phyloP scores from a whole-genome alignment of 2,329 filamentous ascomycete genomes.

The Massarina eburnea region DNA sequence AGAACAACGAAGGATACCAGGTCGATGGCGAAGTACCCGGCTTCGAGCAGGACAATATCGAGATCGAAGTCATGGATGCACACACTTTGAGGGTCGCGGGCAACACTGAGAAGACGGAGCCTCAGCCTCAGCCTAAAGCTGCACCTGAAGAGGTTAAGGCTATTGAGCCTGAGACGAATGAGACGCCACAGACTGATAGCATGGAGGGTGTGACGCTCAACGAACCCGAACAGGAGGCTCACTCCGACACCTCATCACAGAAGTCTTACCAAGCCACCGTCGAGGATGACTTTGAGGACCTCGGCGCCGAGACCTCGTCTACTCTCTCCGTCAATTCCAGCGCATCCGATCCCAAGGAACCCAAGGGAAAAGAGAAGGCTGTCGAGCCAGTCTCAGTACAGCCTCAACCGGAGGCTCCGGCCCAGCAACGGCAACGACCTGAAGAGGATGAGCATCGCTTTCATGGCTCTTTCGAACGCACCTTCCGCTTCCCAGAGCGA shows the following conservation, averaged over 20 bases:
- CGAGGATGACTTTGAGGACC: constrained; percentile 41
- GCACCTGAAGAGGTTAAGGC: constrained; percentile 7
- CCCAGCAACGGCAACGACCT: constrained; percentile 12
- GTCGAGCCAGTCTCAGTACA: constrained; percentile 18
- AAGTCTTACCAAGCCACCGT: constrained; percentile 41
- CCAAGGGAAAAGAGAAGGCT: constrained; percentile 33
- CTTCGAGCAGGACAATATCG: constrained; percentile 39
- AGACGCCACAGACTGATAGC: constrained; percentile 10
- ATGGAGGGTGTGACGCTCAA: constrained; percentile 24
- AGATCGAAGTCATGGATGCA: constrained; percentile 37
- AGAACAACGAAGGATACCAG: constrained; percentile 33
- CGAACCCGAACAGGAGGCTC: constrained; percentile 17
- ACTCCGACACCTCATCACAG: constrained; percentile 32
- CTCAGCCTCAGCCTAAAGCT: constrained; percentile 9
- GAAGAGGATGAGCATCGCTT: constrained; percentile 47
- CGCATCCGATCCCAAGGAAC: constrained; percentile 20
- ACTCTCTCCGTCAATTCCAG: constrained; percentile 23
- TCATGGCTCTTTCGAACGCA: constrained; percentile 67
- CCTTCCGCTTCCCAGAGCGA: constrained; percentile 66
- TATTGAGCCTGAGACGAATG: constrained; percentile 2
- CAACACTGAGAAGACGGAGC: constrained; percentile 25
- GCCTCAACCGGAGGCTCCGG: constrained; percentile 21
- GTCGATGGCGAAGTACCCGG: constrained; percentile 36
- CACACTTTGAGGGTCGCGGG: constrained; percentile 36
- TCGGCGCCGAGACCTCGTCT: constrained; percentile 33